Evolutionary conservation across 352 stramenopile genomes (phyloP), one percentile per base, ranked within the genome.

Genomic region (Phytophthora cryptogea): DNA sequence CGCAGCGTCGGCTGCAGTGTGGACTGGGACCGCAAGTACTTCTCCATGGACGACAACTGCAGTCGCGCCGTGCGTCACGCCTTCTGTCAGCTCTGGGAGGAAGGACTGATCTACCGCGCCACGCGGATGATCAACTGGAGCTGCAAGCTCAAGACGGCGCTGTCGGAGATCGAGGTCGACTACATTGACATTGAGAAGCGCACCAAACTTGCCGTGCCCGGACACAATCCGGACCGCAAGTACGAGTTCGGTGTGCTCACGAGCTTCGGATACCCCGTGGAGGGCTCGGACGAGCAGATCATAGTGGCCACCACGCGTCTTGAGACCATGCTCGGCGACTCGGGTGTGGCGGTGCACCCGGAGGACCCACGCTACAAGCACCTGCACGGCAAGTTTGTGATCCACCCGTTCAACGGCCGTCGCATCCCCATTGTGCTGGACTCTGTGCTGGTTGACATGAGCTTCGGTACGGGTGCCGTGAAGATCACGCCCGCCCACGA

Each of bases 401-500:
- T 98, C 49, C 98, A 99, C 74, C 98, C 98, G 42, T 99, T 99
- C 78, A 98, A 98, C 69, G 88, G 86, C 49, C 84, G 95, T n/a
- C 90, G 89, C 42, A 98, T 99, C 57, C 97, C 96, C 6, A 99
- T 99, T 56, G 85, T 99, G 41, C 76, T 87, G 27, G 98, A 99
- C 78, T 62, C 74, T 5, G 89, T 92, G 37, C 83, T 99, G 13
- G 98, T 99, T 8, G 96, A 99, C 78, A 99, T 99, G 97, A 76
- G 59, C 10, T 99, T 99, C 66, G 98, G 97, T 63, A 99, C 97
- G 4, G 97, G 97, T 46, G 97, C 96, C 3, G 90, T 99, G 6
- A 99, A 99, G 78, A 98, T 99, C 71, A 99, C 98, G 26, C 98
- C 98, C 1, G 96, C 95, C 0, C 98, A 99, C 78, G 97, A 99